These are phyloP conservation scores for Lasiodiplodia citricola DNA, from an alignment of 2,329 filamentous ascomycete genomes.

Conservation along the genomic window DNA sequence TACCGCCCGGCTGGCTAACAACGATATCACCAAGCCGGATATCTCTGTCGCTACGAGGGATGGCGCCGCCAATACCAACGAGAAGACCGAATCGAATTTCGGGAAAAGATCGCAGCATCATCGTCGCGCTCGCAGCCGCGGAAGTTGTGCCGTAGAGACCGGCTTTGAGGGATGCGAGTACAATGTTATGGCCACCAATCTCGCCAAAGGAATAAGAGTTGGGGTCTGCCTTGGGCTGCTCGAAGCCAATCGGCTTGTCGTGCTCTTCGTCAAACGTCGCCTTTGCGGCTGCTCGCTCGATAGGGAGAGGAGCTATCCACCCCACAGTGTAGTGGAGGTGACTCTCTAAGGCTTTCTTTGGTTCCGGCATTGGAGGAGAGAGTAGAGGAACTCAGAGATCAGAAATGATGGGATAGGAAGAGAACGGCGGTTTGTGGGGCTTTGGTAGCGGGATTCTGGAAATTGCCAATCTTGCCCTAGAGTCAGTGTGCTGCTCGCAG, in stretches of 20 bases:
- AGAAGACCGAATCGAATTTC: not conserved
- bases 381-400: too few species aligned
- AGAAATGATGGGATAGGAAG: too few species aligned
- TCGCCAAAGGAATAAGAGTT: not conserved
- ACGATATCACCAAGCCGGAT: not conserved
- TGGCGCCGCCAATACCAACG: not conserved
- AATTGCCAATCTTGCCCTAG: too few species aligned
- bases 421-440: too few species aligned
- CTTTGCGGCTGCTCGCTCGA: not conserved
- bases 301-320: not conserved
- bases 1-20: not conserved
- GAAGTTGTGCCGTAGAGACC: not conserved
- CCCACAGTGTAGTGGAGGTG: not conserved
- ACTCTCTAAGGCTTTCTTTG: too few species aligned
- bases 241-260: not conserved
- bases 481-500: rapidly evolving
- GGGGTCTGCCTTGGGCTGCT: not conserved
- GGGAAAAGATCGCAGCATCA: not conserved
- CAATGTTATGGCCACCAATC: not conserved
- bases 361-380: rapidly evolving
- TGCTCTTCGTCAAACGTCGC: not conserved
- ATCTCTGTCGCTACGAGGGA: not conserved
- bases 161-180: not conserved
- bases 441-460: too few species aligned
- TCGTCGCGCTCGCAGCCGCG: too few species aligned